Evolutionary conservation across 768 basidiomycete genomes (phyloP).

Genomic region (Astraeus odoratus): DNA sequence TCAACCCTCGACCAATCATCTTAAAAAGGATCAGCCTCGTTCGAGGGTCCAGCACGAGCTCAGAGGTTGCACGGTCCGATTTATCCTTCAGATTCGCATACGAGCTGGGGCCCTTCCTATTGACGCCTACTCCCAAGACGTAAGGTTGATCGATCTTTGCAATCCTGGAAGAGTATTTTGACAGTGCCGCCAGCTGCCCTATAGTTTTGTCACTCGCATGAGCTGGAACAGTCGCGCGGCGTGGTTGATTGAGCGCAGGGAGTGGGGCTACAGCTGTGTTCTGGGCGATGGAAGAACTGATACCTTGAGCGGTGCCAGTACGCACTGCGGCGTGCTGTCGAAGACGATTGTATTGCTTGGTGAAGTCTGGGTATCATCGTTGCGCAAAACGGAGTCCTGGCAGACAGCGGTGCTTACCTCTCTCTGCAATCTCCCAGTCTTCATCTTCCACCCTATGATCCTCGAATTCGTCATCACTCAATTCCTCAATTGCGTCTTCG

Average conservation of each 20-base stretch:
- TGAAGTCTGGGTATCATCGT: conserved; percentile 65
- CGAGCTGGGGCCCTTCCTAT: conserved; percentile 87
- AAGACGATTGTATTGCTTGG: conserved; percentile 95
- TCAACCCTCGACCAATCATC: conserved; percentile 86
- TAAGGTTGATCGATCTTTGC: conserved; percentile 73
- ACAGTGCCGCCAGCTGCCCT: conserved; percentile 67
- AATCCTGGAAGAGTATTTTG: conserved; percentile 72
- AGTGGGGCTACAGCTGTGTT: conserved; percentile 49
- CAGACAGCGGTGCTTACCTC: conserved; percentile 42
- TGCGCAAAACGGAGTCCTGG: neutral
- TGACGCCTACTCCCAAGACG: conserved; percentile 63
- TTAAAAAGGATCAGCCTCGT: conserved; percentile 92
- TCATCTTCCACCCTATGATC: conserved; percentile 72
- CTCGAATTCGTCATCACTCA: conserved; percentile 46
- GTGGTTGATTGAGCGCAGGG: conserved; percentile 68
- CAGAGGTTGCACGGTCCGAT: conserved; percentile 91
- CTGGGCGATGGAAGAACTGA: conserved; percentile 44
- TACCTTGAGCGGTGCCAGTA: conserved; percentile 59
- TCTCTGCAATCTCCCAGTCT: conserved; percentile 82
- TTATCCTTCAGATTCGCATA: conserved; percentile 91
- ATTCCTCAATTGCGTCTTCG: conserved; percentile 17
- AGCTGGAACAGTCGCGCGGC: conserved; percentile 22
- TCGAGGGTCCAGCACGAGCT: conserved; percentile 95
- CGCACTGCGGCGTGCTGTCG: conserved; percentile 85
- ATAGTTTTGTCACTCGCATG: conserved; percentile 51